Evolutionary conservation across 2,329 filamentous ascomycete species (phyloP).

Genomic region (Trichoderma sp.): DNA sequence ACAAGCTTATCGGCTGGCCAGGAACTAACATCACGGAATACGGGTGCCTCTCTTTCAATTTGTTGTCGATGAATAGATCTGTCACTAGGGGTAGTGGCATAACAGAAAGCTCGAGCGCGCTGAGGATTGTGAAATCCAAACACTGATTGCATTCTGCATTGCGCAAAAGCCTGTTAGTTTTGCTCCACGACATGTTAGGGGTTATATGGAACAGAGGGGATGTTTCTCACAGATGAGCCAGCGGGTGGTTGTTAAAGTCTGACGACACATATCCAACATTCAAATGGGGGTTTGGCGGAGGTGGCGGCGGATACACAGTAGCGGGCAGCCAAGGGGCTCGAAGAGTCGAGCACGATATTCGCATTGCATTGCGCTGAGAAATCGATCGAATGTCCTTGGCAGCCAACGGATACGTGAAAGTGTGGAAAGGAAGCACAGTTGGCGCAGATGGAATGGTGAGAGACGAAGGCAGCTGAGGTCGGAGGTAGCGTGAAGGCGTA

Average conservation of each 20-base stretch:
- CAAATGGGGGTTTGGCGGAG: conserved; percentile 76
- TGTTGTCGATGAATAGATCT: conserved; percentile 84
- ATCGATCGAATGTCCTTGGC: conserved; percentile 90
- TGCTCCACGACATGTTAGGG: not conserved
- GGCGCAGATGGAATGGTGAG: conserved; percentile 82
- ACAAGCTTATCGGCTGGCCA: conserved; percentile 86
- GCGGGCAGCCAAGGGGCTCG: conserved; percentile 80
- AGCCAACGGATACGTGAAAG: conserved; percentile 90
- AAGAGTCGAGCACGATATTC: conserved; percentile 88
- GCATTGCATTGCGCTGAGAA: conserved; percentile 87
- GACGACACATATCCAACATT: conserved; percentile 96
- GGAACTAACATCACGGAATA: conserved; percentile 81
- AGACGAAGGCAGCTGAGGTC: conserved; percentile 69
- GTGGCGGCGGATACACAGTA: conserved; percentile 79
- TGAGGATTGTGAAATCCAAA: conserved; percentile 81
- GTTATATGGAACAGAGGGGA: not conserved
- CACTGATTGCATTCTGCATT: conserved; percentile 82
- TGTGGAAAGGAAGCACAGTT: conserved; percentile 94
- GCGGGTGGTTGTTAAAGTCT: conserved; percentile 97
- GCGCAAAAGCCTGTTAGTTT: conserved; percentile 8
- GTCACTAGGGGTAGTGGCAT: conserved; percentile 91
- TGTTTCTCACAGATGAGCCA: conserved; percentile 70
- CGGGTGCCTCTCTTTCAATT: conserved; percentile 87
- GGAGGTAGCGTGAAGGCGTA: conserved; percentile 55
- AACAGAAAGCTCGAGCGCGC: conserved; percentile 83